These are phyloP conservation scores for Ulvella scutata DNA, from an alignment of 139 green algal species.

Conservation along the genomic window DNA sequence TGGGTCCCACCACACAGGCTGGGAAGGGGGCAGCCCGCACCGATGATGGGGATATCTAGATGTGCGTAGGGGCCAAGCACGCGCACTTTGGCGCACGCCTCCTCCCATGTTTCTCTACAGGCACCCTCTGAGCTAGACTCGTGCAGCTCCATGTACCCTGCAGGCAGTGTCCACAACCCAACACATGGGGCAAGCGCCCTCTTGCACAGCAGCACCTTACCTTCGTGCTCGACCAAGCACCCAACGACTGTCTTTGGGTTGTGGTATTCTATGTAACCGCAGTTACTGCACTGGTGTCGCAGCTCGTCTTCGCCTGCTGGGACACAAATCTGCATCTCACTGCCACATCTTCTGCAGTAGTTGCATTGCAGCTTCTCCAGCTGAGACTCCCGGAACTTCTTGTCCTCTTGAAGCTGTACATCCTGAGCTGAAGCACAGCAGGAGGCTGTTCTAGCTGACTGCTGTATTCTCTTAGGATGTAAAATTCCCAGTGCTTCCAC, in stretches of 20 bases:
- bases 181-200: constrained; percentile 75
- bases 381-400: no score
- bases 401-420: no score
- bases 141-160: constrained; percentile 66
- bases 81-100: constrained; percentile 24
- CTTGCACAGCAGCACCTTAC: constrained; percentile 62
- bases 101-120: constrained; percentile 48
- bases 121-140: constrained; percentile 49
- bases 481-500: no score
- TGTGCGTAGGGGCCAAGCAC: constrained; percentile 34
- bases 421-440: no score
- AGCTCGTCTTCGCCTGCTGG: constrained; percentile 34
- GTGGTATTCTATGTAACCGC: constrained; percentile 49
- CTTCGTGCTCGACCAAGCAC: constrained; percentile 63
- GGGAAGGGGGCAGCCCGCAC: constrained; percentile 17
- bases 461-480: no score
- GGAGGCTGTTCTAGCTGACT: no score
- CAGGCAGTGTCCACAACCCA: constrained; percentile 73
- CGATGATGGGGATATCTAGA: constrained; percentile 68
- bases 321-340: constrained; percentile 19
- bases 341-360: constrained; percentile 47
- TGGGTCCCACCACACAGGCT: no score
- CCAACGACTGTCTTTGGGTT: constrained; percentile 75
- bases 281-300: constrained; percentile 51
- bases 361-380: constrained; percentile 6